These are phyloP conservation scores for Monilinia aucupariae DNA, from an alignment of 2,329 filamentous ascomycete genomes.

Conservation along the genomic window DNA sequence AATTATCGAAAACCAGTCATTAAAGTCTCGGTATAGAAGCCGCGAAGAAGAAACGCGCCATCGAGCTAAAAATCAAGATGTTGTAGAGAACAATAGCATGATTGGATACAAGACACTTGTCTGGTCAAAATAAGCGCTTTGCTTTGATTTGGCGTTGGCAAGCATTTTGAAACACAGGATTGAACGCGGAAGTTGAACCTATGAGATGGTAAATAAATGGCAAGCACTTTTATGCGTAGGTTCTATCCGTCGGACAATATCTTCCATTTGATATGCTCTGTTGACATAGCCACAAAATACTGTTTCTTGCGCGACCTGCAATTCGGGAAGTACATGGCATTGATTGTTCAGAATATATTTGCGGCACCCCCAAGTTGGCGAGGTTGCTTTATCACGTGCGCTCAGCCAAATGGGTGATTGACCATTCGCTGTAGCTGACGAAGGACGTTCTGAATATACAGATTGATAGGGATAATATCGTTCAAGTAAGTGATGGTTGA, in stretches of 20 bases:
- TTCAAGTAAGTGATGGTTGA: conserved; percentile 21
- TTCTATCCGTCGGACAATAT: not conserved
- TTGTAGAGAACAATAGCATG: not conserved
- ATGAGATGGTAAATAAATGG: not conserved
- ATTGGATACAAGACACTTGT: conserved; percentile 9
- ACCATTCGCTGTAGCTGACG: not conserved
- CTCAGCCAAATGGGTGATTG: not conserved
- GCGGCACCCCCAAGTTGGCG: too few relatives aligned
- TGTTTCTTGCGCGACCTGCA: not conserved
- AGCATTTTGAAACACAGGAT: not conserved
- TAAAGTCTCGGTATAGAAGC: conserved; percentile 3
- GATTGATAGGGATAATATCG: too few relatives aligned
- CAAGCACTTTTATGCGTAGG: not conserved
- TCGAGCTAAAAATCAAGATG: not conserved
- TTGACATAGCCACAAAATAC: conserved; percentile 3
- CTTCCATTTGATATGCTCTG: not conserved
- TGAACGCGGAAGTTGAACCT: conserved; percentile 3
- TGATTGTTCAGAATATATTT: too few relatives aligned
- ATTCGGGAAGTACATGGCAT: not conserved
- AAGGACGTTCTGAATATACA: too few relatives aligned
- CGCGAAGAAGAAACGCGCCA: conserved; percentile 7
- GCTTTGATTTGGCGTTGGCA: not conserved
- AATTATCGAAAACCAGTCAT: conserved; percentile 12
- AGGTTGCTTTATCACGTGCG: too few relatives aligned
- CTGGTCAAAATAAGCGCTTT: conserved; percentile 11